Base-by-base conservation (phyloP, 306 rosid genomes). In the Cucurbita moschata region DNA sequence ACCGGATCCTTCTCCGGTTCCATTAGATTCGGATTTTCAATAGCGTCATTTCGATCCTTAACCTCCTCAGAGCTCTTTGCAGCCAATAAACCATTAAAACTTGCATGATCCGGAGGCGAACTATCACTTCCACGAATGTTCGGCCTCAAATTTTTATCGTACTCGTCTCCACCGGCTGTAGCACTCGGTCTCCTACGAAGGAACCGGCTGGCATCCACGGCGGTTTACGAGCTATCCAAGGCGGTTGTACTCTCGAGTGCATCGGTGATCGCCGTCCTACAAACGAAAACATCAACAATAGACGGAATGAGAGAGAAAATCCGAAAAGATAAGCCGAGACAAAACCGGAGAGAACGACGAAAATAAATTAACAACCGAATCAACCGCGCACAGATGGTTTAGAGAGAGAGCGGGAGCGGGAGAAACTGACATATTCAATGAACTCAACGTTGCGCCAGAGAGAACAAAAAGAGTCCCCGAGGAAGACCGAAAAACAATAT, bases 241-340 rank as follows among this genome's bases (percentile, higher is more conserved):
- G 76, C 49, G 81, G 60, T 77, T 16, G 56, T 54, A 43, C 67
- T 74, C 23, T 86, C 83, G 30, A 81, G 58, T 77, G 84, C 50
- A 71, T 82, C 85, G 42, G 88, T 38, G 79, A 77, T 81, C 82
- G 85, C 90, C 99, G 89, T 95, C 10, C 70, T 51, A 49, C 54
- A 50, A 61, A 38, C 65, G 72, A 75, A 21, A 42, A 46, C 57
- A 35, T 10, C 54, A 8, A 10, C 11, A 55, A 52, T 47, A 56
- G 38, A 14, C 16, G 5, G 3, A 15, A 67, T 16, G 10, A 47
- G 19, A 69, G 6, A 49, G 51, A 44, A n/a, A 8, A 6, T 50
- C 16, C 38, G n/a, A 39, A 65, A 39, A n/a, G 16, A 59, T 14
- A 65, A n/a, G 40, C 59, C 67, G 74, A 58, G 14, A 76, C 44